Percentiles rank a stretch among this genome's conserved stretches.
Evolutionary conservation across 352 stramenopile genomes (phyloP).

Genomic region (Nothophytophthora sp.): DNA sequence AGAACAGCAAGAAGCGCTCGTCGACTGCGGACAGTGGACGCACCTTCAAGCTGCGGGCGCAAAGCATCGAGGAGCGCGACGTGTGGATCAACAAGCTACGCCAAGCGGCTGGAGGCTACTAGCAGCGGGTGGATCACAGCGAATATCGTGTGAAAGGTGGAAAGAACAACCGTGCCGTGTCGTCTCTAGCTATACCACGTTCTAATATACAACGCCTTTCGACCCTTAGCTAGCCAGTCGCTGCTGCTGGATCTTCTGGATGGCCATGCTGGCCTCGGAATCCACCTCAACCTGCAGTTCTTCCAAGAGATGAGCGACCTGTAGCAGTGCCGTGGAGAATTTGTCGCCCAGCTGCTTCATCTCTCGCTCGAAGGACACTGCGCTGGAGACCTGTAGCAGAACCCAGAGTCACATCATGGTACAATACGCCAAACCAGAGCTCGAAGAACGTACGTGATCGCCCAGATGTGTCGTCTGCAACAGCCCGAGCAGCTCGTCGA

Average conservation of each 20-base stretch:
- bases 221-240: no score
- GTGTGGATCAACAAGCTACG: slow-evolving; percentile 82
- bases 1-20: slow-evolving; percentile 77
- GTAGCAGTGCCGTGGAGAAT: slow-evolving; percentile 28
- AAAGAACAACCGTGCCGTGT: no score
- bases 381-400: slow-evolving; percentile 25
- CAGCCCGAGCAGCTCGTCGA: slow-evolving; percentile 31
- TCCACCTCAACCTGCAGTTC: slow-evolving; percentile 38
- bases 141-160: no score
- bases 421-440: not conserved
- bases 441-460: slow-evolving; percentile 18
- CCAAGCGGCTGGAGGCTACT: slow-evolving; percentile 48
- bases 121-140: no score
- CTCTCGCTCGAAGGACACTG: slow-evolving; percentile 23
- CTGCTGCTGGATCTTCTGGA: slow-evolving; percentile 43
- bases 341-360: slow-evolving; percentile 32
- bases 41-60: slow-evolving; percentile 82
- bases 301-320: slow-evolving; percentile 37
- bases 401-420: not conserved
- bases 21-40: slow-evolving; percentile 72
- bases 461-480: slow-evolving; percentile 22
- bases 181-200: no score
- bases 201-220: no score
- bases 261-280: slow-evolving; percentile 38
- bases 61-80: slow-evolving; percentile 82